Conservation (phyloP, 108 stramenopile species). For the Skeletonema tropicum region DNA sequence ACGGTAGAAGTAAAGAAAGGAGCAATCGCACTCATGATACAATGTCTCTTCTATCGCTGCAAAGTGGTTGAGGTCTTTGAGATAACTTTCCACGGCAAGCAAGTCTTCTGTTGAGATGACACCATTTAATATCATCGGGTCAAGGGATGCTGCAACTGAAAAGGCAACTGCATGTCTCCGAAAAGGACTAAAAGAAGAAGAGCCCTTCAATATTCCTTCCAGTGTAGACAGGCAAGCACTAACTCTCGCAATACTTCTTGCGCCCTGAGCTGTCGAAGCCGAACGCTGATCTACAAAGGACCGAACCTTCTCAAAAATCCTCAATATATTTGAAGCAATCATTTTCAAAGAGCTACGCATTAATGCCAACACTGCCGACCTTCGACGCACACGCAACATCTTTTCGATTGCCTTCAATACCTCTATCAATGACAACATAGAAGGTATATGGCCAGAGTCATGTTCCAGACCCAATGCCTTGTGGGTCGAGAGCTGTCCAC, state of each 20-base stretch:
- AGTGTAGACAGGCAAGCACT: conserved; percentile 48
- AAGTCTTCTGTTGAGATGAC: conserved; percentile 31
- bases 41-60: conserved; percentile 38
- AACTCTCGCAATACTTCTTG: conserved; percentile 33
- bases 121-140: conserved; percentile 24
- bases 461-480: conserved; percentile 32
- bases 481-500: conserved; percentile 45
- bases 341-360: conserved; percentile 48
- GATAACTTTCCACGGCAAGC: conserved; percentile 24
- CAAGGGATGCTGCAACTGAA: conserved; percentile 42
- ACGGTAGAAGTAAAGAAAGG: conserved; percentile 54
- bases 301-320: conserved; percentile 36
- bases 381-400: conserved; percentile 46
- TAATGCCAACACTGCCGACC: conserved; percentile 39
- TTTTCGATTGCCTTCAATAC: conserved; percentile 55
- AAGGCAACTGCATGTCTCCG: conserved; percentile 38
- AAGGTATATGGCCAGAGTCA: conserved; percentile 20
- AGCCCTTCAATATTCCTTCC: conserved; percentile 46
- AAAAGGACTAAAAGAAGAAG: conserved; percentile 45
- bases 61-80: conserved; percentile 35
- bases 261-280: conserved; percentile 22
- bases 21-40: conserved; percentile 37
- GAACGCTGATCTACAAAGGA: conserved; percentile 42
- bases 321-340: conserved; percentile 46
- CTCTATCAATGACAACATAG: conserved; percentile 36